phyloP scores from a whole-genome alignment of 306 rosid species.

The Prunus padus region DNA sequence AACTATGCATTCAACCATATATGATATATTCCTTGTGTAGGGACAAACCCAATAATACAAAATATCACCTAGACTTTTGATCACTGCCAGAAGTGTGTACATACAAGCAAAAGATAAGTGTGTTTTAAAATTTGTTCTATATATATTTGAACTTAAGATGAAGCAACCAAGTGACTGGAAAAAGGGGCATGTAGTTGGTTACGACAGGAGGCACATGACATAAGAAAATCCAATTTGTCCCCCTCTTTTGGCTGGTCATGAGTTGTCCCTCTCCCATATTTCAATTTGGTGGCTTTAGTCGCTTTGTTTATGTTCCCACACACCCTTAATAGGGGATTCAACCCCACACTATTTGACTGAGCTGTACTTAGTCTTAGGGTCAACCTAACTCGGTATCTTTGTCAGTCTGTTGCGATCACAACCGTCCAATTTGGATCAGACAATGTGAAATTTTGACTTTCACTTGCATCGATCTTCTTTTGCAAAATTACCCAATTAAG shows the following conservation, averaged over 20 bases:
- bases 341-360: conserved; percentile 22
- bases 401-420: conserved; percentile 66
- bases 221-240: conserved; percentile 45
- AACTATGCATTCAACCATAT: not conserved
- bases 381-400: conserved; percentile 71
- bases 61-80: conserved; percentile 11
- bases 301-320: conserved; percentile 52
- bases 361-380: conserved; percentile 25
- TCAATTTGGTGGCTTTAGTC: conserved; percentile 57
- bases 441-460: conserved; percentile 79
- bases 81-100: conserved; percentile 19
- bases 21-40: not conserved
- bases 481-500: conserved; percentile 15
- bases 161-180: conserved; percentile 22
- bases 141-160: conserved; percentile 16
- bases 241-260: conserved; percentile 46
- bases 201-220: conserved; percentile 56
- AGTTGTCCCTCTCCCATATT: conserved; percentile 49
- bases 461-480: conserved; percentile 39
- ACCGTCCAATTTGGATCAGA: conserved; percentile 70
- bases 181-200: conserved; percentile 20
- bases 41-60: conserved; percentile 34
- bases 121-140: conserved; percentile 15
- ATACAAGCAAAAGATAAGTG: conserved; percentile 23
- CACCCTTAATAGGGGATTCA: conserved; percentile 55